These are phyloP conservation scores for Aurantiochytrium sp. DNA, from an alignment of 108 stramenopile genomes.

Conservation along the genomic window DNA sequence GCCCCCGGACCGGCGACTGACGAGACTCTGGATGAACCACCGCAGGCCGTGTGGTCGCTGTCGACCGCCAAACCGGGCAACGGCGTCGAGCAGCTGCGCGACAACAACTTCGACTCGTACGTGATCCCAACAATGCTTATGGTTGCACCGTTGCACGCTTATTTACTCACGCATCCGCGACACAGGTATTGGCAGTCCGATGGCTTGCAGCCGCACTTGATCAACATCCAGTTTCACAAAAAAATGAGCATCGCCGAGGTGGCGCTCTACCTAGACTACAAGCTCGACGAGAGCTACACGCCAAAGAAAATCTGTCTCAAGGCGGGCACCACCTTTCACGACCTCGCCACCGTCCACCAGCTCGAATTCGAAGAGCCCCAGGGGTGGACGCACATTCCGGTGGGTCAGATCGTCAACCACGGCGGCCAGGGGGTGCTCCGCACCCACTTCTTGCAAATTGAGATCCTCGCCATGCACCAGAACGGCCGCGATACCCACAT, in stretches of 20 bases:
- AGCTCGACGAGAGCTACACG: conserved; percentile 83
- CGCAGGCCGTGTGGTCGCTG: conserved; percentile 78
- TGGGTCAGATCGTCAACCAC: not conserved
- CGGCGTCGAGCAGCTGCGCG: conserved; percentile 85
- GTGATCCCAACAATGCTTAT: too few species aligned
- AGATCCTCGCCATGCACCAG: conserved; percentile 87
- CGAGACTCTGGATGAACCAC: too few species aligned
- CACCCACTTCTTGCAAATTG: conserved; percentile 81
- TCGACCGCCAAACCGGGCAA: conserved; percentile 93
- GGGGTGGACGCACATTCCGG: conserved; percentile 27
- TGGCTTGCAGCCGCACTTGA: conserved; percentile 83
- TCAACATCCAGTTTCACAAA: conserved; percentile 85
- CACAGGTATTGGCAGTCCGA: conserved; percentile 95
- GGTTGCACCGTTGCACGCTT: not conserved
- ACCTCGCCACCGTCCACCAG: conserved; percentile 68
- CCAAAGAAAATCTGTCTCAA: conserved; percentile 78
- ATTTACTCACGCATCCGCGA: not conserved
- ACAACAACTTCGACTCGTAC: conserved; percentile 44
- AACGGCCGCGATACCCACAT: conserved; percentile 94
- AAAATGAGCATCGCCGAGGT: conserved; percentile 76
- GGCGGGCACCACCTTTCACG: conserved; percentile 83
- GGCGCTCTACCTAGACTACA: conserved; percentile 83
- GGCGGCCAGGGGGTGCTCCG: conserved; percentile 52
- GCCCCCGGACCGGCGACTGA: too few species aligned
- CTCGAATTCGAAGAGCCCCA: conserved; percentile 23